Evolutionary conservation across 2,329 filamentous ascomycete species (phyloP).

Genomic region (Hyphodiscus sp.): DNA sequence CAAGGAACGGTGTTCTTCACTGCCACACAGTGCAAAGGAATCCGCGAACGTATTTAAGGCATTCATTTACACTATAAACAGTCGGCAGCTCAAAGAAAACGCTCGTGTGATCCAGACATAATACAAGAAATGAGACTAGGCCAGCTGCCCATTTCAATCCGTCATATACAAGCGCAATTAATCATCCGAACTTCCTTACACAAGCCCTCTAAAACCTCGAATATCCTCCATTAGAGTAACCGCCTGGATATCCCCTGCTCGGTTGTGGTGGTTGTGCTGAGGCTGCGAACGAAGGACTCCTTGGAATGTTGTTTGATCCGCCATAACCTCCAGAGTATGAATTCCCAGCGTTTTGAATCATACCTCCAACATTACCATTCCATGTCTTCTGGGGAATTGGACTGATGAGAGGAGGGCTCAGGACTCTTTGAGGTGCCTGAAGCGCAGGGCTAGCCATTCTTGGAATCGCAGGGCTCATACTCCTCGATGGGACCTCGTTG

Average conservation of each 20-base stretch:
- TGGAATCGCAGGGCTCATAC: slow-evolving; percentile 6
- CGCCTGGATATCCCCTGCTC: slow-evolving; percentile 3
- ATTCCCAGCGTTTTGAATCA: slow-evolving; percentile 14
- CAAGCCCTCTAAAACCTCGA: background rate
- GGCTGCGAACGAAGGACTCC: slow-evolving; percentile 12
- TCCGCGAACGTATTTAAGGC: background rate
- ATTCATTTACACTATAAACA: background rate
- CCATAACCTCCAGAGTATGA: slow-evolving; percentile 14
- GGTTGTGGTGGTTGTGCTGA: slow-evolving; percentile 2
- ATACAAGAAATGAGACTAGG: background rate
- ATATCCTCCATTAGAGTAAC: background rate
- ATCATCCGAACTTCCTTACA: background rate
- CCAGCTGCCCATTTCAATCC: background rate
- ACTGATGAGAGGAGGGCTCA: slow-evolving; percentile 8
- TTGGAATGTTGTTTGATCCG: slow-evolving; percentile 6
- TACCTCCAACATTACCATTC: slow-evolving; percentile 16
- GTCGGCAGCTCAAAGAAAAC: background rate
- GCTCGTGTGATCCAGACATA: background rate
- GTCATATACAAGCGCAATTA: background rate
- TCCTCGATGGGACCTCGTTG: slow-evolving; percentile 11
- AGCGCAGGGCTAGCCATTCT: slow-evolving; percentile 4
- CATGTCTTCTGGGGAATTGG: slow-evolving; percentile 12
- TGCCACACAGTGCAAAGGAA: background rate
- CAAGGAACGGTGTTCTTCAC: background rate
- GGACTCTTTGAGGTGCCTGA: background rate